Evolutionary conservation across 2,329 filamentous ascomycete species (phyloP).

Genomic region (Penicillium sp.): DNA sequence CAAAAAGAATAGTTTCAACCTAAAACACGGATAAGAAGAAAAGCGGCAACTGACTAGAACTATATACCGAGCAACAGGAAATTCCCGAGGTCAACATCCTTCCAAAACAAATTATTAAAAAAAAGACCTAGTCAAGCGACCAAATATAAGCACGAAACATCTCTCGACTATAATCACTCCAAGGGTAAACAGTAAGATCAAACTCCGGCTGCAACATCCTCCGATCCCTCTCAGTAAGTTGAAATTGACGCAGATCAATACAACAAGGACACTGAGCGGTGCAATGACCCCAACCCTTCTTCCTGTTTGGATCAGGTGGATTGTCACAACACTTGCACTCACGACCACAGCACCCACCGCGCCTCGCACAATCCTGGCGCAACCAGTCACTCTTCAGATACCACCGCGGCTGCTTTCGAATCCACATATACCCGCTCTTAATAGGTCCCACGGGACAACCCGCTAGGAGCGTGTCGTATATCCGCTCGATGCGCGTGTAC

Average conservation of each 20-base stretch:
- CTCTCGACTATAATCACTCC: conserved; percentile 10
- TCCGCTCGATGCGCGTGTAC: conserved; percentile 1
- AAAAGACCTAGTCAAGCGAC: neutral
- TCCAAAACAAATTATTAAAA: neutral
- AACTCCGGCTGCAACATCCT: conserved; percentile 1
- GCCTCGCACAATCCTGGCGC: conserved; percentile 7
- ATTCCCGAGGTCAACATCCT: neutral
- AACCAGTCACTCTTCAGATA: conserved; percentile 6
- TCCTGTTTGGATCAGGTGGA: neutral
- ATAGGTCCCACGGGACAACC: conserved; percentile 6
- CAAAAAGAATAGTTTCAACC: neutral
- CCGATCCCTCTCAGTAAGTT: neutral
- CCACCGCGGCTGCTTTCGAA: conserved; percentile 8
- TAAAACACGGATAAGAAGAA: neutral
- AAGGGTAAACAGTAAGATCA: conserved; percentile 4
- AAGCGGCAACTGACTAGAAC: neutral
- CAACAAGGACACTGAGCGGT: conserved; percentile 9
- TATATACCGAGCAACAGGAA: neutral
- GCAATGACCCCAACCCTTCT: conserved; percentile 9
- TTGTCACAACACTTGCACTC: conserved; percentile 10
- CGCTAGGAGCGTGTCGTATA: neutral
- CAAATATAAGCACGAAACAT: conserved; percentile 11
- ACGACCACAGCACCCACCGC: conserved; percentile 13
- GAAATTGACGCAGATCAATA: neutral
- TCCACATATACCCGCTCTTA: conserved; percentile 6